Evolutionary conservation across 495 filamentous ascomycete genomes (phyloP).

Genomic region (Aspergillus panamensis): DNA sequence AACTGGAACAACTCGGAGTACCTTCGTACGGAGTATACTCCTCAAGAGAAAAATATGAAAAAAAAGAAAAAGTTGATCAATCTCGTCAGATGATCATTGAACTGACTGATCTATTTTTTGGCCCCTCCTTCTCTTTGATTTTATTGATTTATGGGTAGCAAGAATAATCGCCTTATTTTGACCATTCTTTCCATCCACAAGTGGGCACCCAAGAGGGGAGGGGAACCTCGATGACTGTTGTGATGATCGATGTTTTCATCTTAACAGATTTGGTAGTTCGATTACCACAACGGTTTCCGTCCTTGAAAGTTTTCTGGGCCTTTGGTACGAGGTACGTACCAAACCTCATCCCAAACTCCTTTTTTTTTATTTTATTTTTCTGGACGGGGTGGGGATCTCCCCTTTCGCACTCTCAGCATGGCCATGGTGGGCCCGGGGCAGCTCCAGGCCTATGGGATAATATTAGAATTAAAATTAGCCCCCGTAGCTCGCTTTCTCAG

Average conservation of each 20-base stretch:
- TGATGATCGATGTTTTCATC: constrained; percentile 7
- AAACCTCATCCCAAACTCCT: constrained; percentile 8
- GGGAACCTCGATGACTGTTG: not conserved
- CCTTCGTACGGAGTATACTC: too few relatives aligned
- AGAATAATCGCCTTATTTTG: not conserved
- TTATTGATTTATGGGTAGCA: not conserved
- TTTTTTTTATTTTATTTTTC: constrained; percentile 22
- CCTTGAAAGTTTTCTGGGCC: constrained; percentile 7
- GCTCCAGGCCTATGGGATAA: not conserved
- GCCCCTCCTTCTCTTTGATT: not conserved
- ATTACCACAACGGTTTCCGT: constrained; percentile 8
- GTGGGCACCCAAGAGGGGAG: not conserved
- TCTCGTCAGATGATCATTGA: constrained; percentile 1
- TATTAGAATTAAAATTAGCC: constrained; percentile 5
- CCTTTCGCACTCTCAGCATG: constrained; percentile 4
- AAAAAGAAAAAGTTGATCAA: constrained; percentile 2
- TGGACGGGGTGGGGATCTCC: constrained; percentile 19
- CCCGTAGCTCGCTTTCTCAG: not conserved
- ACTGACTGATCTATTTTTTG: not conserved
- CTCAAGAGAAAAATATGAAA: not conserved
- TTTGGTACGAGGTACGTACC: not conserved
- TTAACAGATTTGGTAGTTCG: constrained; percentile 13
- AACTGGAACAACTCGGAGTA: not conserved
- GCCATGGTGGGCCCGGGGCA: not conserved
- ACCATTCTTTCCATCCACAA: too few relatives aligned